phyloP scores from a whole-genome alignment of 1,139 yeast genomes.

The Saccharomyces hybrid region DNA sequence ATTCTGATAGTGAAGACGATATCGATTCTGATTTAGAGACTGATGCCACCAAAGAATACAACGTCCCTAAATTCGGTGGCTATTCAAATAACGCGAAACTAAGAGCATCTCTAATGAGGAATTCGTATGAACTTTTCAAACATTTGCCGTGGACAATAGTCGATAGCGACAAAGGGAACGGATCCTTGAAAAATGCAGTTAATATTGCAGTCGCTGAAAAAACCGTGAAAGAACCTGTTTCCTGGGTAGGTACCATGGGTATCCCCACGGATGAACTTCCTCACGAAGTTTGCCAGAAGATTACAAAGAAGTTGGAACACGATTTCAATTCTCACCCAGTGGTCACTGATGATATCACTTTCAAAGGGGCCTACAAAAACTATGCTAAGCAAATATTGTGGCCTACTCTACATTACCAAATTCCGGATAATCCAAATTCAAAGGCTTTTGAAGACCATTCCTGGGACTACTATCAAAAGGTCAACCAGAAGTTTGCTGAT shows the following conservation, averaged over 20 bases:
- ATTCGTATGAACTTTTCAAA: slow-evolving; percentile 50
- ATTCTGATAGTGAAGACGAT: too few species aligned
- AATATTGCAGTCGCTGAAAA: slow-evolving; percentile 45
- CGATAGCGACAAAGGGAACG: slow-evolving; percentile 68
- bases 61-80: slow-evolving; percentile 64
- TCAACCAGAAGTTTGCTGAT: slow-evolving; percentile 75
- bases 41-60: slow-evolving; percentile 11
- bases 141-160: slow-evolving; percentile 68
- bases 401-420: too few species aligned
- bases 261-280: slow-evolving; percentile 81
- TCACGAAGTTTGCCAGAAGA: slow-evolving; percentile 41
- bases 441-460: slow-evolving; percentile 32
- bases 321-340: too few species aligned
- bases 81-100: slow-evolving; percentile 43
- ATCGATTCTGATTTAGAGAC: too few species aligned
- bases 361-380: too few species aligned
- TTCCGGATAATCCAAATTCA: too few species aligned
- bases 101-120: slow-evolving; percentile 37
- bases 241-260: slow-evolving; percentile 83
- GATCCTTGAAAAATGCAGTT: slow-evolving; percentile 80
- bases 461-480: slow-evolving; percentile 69
- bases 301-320: slow-evolving; percentile 35
- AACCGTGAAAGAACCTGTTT: slow-evolving; percentile 40
- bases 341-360: too few species aligned
- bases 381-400: too few species aligned